Evolutionary conservation across 208 protist species (phyloP).

Genomic region (Leishmania mexicana): DNA sequence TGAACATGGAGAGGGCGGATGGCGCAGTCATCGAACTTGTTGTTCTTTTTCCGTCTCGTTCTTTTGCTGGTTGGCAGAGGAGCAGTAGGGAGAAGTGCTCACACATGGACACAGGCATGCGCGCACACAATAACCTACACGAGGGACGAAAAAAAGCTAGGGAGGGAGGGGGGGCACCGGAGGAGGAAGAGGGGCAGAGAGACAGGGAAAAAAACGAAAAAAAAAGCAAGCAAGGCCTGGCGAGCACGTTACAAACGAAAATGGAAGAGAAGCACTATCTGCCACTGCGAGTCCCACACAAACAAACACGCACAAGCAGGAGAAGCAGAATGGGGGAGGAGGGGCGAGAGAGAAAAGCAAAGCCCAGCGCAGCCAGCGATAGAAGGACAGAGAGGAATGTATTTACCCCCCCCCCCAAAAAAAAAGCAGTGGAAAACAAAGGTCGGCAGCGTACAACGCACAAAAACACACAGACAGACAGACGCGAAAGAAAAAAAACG

Average conservation of each 20-base stretch:
- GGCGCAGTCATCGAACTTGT: too few species aligned
- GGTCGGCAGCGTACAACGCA: background rate
- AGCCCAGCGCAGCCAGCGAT: background rate
- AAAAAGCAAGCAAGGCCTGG: too few species aligned
- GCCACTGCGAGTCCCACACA: background rate
- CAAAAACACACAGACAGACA: background rate
- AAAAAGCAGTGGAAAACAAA: background rate
- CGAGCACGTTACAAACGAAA: background rate
- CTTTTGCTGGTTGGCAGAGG: background rate
- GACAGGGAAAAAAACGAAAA: background rate
- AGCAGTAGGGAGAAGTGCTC: background rate
- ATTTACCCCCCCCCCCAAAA: background rate
- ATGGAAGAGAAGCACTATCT: background rate
- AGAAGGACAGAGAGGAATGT: background rate
- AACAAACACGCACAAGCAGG: background rate
- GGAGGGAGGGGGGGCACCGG: background rate
- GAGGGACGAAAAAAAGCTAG: background rate
- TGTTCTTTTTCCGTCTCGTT: too few species aligned
- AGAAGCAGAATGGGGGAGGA: background rate
- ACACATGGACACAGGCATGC: background rate
- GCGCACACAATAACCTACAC: background rate
- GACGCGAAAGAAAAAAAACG: background rate
- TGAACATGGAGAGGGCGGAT: background rate
- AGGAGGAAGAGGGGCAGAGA: background rate
- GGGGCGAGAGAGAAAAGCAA: background rate